A percentile compares a stretch with the other conserved stretches of the same genome.
phyloP scores from a whole-genome alignment of 176 grass and related monocot genomes.

The Thalia dealbata region DNA sequence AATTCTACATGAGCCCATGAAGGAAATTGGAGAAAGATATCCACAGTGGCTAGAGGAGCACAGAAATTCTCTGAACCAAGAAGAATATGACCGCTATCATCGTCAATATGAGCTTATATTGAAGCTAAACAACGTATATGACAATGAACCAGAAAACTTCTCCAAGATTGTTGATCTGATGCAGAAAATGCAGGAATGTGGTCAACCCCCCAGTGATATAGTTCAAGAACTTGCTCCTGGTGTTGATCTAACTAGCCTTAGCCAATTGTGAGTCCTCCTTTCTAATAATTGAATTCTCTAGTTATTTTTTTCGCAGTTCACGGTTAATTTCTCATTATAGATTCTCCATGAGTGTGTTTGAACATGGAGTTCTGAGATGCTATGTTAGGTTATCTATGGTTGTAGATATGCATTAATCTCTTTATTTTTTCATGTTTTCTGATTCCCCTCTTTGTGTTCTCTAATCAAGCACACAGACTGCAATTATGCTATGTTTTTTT shows the following conservation, averaged over 20 bases:
- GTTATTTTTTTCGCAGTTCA: neutral
- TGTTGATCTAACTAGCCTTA: conserved; percentile 70
- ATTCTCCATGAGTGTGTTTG: neutral
- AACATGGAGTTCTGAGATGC: neutral
- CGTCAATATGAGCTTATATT: conserved; percentile 70
- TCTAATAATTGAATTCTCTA: neutral
- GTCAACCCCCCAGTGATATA: conserved; percentile 88
- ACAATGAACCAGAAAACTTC: conserved; percentile 75
- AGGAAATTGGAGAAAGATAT: conserved; percentile 87
- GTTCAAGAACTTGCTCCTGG: conserved; percentile 79
- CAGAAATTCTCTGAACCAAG: conserved; percentile 56
- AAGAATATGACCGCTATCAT: conserved; percentile 60
- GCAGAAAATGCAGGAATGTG: conserved; percentile 98
- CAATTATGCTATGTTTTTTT: no score
- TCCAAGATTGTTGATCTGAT: conserved; percentile 80
- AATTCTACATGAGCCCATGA: conserved; percentile 96
- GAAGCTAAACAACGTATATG: conserved; percentile 72
- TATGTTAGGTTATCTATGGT: neutral
- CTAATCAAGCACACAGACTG: no score
- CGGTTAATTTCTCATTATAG: neutral
- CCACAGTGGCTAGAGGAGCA: conserved; percentile 88
- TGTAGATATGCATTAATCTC: no score
- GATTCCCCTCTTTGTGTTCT: no score
- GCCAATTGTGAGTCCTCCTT: conserved; percentile 66
- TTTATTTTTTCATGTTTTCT: no score